These are phyloP conservation scores for Hirsutella rhossiliensis DNA, from an alignment of 2,329 filamentous ascomycete genomes.

Conservation along the genomic window DNA sequence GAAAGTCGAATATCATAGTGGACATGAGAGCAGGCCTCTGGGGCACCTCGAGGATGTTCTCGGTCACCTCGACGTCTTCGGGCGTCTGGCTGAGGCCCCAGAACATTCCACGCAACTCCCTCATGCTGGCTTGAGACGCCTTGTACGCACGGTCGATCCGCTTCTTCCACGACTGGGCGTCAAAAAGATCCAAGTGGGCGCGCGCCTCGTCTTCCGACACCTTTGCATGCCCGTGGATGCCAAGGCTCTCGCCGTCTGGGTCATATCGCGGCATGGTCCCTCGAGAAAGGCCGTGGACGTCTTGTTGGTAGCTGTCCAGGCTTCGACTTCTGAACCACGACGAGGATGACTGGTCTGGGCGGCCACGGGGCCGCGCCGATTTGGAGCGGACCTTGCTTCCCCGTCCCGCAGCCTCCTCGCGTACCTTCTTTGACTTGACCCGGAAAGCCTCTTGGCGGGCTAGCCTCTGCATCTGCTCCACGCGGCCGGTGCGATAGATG, in stretches of 20 bases:
- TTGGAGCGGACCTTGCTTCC: slow-evolving; percentile 43
- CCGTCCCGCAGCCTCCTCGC: slow-evolving; percentile 52
- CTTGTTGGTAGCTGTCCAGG: slow-evolving; percentile 30
- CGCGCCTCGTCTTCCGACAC: slow-evolving; percentile 68
- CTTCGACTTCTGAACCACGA: slow-evolving; percentile 42
- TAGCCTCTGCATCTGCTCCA: slow-evolving; percentile 82
- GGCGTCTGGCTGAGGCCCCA: slow-evolving; percentile 73
- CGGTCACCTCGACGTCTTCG: slow-evolving; percentile 69
- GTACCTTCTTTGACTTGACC: slow-evolving; percentile 75
- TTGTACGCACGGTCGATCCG: slow-evolving; percentile 69
- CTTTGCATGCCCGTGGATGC: slow-evolving; percentile 59
- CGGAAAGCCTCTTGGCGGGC: slow-evolving; percentile 84
- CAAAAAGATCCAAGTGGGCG: slow-evolving; percentile 62
- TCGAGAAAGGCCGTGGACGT: slow-evolving; percentile 16
- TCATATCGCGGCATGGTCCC: slow-evolving; percentile 56
- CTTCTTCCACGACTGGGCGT: slow-evolving; percentile 83
- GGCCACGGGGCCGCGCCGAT: slow-evolving; percentile 32
- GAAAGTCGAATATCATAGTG: slow-evolving; percentile 69
- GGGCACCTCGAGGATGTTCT: slow-evolving; percentile 76
- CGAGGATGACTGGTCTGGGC: slow-evolving; percentile 15
- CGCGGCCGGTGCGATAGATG: slow-evolving; percentile 80
- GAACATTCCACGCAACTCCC: slow-evolving; percentile 66
- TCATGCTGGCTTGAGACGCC: slow-evolving; percentile 60
- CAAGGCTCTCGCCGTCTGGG: slow-evolving; percentile 53
- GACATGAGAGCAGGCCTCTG: slow-evolving; percentile 75